Base-by-base conservation (phyloP, 2,329 filamentous ascomycete species). In the Scytalidium sp. region DNA sequence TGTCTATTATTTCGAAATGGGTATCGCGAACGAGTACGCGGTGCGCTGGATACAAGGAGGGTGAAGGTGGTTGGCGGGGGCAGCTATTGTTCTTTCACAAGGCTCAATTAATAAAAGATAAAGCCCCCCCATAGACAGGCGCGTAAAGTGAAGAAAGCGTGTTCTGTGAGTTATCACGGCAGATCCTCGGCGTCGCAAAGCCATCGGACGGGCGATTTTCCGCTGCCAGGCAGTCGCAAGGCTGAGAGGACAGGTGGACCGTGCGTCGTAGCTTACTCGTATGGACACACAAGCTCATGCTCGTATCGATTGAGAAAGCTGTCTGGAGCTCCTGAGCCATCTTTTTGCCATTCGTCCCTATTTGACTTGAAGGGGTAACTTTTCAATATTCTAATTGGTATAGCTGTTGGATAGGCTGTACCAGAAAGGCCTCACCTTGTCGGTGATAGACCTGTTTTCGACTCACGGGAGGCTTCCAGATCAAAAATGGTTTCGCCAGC, bases 401-500 rank as follows among this genome's bases (percentile, higher is more conserved):
- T 15, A 36, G 32, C 13, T 36, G 17, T 36, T 36, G 7, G 5
- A 36, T 36, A 5, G 5, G 17, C 17, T n/a, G 32, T 5, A n/a
- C 17, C 13, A 36, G 17, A n/a, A 36, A n/a, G 5, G 7, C 11
- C 15, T 8, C 32, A 36, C 8, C 32, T 36, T n/a, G 13, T 36
- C 17, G 32, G 32, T n/a, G 32, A 36, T 36, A 9, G 32, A 9
- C 15, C 5, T 36, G 4, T n/a, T n/a, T n/a, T 6, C 5, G 32
- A 36, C 32, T 36, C 4, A 10, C 15, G 32, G 11, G 17, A 36
- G 41, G 41, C n/a, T 39, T 36, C 11, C 32, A n/a, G 32, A 36
- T 36, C 5, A 36, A 51, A 47, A 32, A 88, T 88, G 85, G 80
- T 88, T 68, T 80, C 83, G 72, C 87, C 87, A 68, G 85, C 85